A percentile compares a stretch with the other conserved stretches of the same genome.
Conservation (phyloP, 805 yeast genomes). For the Candida vartiovaarae region DNA sequence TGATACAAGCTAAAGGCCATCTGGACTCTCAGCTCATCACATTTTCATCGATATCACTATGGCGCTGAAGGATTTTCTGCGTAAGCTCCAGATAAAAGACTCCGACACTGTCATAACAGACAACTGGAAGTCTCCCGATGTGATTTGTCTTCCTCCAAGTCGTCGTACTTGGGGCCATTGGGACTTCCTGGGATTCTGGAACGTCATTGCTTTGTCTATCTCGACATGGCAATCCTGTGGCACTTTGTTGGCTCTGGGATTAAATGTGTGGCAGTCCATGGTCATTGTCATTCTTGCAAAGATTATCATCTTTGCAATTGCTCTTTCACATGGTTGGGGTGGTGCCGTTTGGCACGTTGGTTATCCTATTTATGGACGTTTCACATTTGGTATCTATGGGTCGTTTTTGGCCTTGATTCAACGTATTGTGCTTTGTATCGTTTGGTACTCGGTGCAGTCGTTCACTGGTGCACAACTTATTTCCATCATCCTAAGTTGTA, state of each 20-base stretch:
- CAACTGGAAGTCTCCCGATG: conserved; percentile 32
- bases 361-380: conserved; percentile 37
- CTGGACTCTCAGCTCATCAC: neutral
- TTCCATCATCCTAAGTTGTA: conserved; percentile 30
- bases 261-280: conserved; percentile 38
- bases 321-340: conserved; percentile 37
- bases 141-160: conserved; percentile 37
- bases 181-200: conserved; percentile 38
- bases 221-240: conserved; percentile 37
- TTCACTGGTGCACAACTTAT: conserved; percentile 41
- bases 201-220: conserved; percentile 31
- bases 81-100: conserved; percentile 16
- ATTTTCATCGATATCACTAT: conserved; percentile 1
- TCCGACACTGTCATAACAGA: conserved; percentile 14
- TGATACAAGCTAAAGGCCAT: no score
- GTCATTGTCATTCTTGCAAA: conserved; percentile 36
- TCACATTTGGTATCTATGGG: conserved; percentile 41
- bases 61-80: conserved; percentile 3
- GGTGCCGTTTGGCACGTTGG: conserved; percentile 46
- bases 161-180: conserved; percentile 41
- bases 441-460: conserved; percentile 41
- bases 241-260: conserved; percentile 35
- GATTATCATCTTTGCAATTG: conserved; percentile 31
- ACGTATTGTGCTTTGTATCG: conserved; percentile 36
- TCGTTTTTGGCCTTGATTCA: conserved; percentile 36